A percentile compares a stretch with the other conserved stretches of the same genome.
Evolutionary conservation across 306 rosid genomes (phyloP).

Genomic region (Pachyrhizus erosus): DNA sequence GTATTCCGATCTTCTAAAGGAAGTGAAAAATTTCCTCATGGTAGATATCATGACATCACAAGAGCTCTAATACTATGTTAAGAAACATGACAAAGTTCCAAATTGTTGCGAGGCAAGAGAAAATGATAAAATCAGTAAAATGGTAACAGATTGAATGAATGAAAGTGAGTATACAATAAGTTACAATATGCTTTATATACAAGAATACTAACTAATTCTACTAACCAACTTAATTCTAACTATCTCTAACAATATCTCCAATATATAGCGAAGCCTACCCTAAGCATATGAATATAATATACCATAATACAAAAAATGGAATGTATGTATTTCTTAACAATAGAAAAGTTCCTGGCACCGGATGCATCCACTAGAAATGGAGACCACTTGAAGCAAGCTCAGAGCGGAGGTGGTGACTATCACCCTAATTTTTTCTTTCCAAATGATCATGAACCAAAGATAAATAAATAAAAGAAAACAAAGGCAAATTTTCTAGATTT

Average conservation of each 20-base stretch:
- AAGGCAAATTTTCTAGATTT: neutral
- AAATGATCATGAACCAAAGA: neutral
- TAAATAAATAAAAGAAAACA: neutral
- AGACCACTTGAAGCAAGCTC: constrained; percentile 1
- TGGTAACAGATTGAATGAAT: neutral
- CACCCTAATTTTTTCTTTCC: neutral
- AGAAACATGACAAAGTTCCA: neutral
- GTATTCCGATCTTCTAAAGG: neutral
- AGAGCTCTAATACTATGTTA: neutral
- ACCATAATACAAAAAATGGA: neutral
- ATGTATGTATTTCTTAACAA: neutral
- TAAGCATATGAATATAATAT: neutral
- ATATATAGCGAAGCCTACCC: neutral
- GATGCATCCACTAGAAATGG: neutral
- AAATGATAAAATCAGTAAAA: neutral
- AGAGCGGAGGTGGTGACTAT: neutral
- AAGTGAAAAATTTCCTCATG: neutral
- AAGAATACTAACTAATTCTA: neutral
- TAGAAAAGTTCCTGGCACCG: neutral
- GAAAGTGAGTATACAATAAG: neutral
- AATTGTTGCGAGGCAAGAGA: neutral
- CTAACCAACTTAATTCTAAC: neutral
- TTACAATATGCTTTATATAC: neutral
- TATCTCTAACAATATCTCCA: neutral
- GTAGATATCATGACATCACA: neutral